These are phyloP conservation scores for Sphaerobolus stellatus DNA, from an alignment of 1,284 basidiomycete genomes.

Conservation along the genomic window DNA sequence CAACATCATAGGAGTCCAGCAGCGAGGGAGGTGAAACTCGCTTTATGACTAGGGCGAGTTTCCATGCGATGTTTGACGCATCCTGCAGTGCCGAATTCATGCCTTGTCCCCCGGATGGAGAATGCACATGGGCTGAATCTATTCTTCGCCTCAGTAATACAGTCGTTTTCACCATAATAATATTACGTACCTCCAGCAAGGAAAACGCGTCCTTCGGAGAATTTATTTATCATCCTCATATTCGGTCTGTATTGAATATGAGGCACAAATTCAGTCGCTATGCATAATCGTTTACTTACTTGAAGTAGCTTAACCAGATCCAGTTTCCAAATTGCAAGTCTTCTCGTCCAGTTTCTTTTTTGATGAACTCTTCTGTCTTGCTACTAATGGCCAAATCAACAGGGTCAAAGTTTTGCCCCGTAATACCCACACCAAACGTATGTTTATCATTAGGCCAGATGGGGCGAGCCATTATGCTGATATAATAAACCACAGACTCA, in stretches of 20 bases:
- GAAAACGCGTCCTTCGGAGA: slow-evolving; percentile 35
- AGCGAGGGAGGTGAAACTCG: slow-evolving; percentile 34
- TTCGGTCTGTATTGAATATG: slow-evolving; percentile 30
- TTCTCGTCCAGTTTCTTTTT: slow-evolving; percentile 10
- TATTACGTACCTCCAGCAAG: slow-evolving; percentile 35
- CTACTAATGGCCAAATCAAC: slow-evolving; percentile 26
- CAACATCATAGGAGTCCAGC: slow-evolving; percentile 43
- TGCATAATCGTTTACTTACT: slow-evolving; percentile 16
- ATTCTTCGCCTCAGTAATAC: background rate
- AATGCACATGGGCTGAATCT: slow-evolving; percentile 47
- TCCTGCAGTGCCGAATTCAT: slow-evolving; percentile 42
- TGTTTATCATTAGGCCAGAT: slow-evolving; percentile 9
- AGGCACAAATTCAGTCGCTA: background rate
- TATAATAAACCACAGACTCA: slow-evolving; percentile 9
- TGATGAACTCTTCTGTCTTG: slow-evolving; percentile 17
- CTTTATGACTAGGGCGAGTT: slow-evolving; percentile 44
- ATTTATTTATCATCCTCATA: slow-evolving; percentile 37
- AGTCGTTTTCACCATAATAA: background rate
- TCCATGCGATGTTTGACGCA: slow-evolving; percentile 43
- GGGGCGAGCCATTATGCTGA: slow-evolving; percentile 14
- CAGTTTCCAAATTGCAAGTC: slow-evolving; percentile 36
- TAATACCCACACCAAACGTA: slow-evolving; percentile 23
- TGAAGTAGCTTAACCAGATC: slow-evolving; percentile 28
- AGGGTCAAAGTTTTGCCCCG: slow-evolving; percentile 26
- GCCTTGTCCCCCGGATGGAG: slow-evolving; percentile 47